Base-by-base conservation (phyloP, 2,329 filamentous ascomycete genomes). In the Penicillium oxalicum region DNA sequence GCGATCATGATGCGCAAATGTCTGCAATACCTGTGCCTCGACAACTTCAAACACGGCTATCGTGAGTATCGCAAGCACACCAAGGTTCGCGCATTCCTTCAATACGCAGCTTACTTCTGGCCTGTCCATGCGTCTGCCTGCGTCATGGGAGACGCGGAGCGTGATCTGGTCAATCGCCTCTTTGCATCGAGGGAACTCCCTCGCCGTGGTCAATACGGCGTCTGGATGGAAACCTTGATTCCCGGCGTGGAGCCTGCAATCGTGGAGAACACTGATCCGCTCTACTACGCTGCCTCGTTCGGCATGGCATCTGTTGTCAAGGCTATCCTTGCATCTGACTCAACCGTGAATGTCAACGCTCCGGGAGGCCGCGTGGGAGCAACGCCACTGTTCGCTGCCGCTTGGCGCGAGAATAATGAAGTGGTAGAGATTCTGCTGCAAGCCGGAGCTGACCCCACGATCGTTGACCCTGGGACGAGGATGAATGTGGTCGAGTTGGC, bases 241-340 rank as follows among this genome's bases (percentile, higher is more conserved):
- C 48, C 38, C 2, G 25, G 24, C 2, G 45, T 41, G 13, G 12
- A 45, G 2, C 28, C 40, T 26, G 5, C 25, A 1, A 35, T 36
- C 24, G 54, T 59, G 25, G 47, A 56, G 18, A 44, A 18, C 4
- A 58, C 56, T 1, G 49, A 59, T 9, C 56, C 56, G 3, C 42
- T 59, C 4, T 59, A 59, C 40, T 59, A 58, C 27, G 56, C 56
- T 1, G 50, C 51, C 13, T 59, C 56, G 1, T 59, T 56, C 42
- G 56, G 56, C 0, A 54, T 59, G 55, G 18, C 40, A 11, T 45
- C 49, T 27, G 55, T 59, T 7, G 46, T 59, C 26, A 42, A 53
- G 24, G 45, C 48, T 25, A 51, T 59, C 28, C 45, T 58, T 5
- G 44, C 33, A 8, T 50, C 53, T 8, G 53, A 58, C 26, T 45